Conservation (phyloP, 2,329 filamentous ascomycete genomes). For the Penicillium sp. region DNA sequence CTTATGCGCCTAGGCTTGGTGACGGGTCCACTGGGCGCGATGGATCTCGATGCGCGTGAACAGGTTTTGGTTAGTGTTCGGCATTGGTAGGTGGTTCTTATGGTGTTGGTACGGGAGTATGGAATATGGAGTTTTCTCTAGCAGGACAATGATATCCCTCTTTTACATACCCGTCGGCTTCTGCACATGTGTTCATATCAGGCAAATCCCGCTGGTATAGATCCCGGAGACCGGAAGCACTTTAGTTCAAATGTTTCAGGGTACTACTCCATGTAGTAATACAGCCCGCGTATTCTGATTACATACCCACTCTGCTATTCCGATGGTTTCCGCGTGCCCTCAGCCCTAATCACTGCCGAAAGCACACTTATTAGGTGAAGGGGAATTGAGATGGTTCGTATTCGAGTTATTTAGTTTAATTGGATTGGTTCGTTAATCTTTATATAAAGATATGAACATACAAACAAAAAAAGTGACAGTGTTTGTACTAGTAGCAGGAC, state of each 20-base stretch:
- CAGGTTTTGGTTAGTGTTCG: conserved; percentile 59
- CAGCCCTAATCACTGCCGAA: conserved; percentile 27
- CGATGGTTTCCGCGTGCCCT: conserved; percentile 28
- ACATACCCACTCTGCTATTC: conserved; percentile 23
- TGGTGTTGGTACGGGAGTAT: neutral
- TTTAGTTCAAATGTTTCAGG: neutral
- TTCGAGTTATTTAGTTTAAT: neutral
- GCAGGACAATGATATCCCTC: conserved; percentile 2
- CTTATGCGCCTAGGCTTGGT: conserved; percentile 65
- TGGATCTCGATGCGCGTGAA: conserved; percentile 35
- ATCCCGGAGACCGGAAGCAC: conserved; percentile 3
- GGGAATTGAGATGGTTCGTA: neutral
- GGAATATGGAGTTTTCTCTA: neutral
- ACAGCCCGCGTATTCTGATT: conserved; percentile 22
- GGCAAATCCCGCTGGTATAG: neutral
- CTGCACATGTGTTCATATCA: neutral
- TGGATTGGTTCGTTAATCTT: neutral
- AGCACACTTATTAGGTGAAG: neutral
- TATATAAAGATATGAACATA: neutral
- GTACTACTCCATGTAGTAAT: conserved; percentile 2
- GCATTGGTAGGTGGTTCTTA: conserved; percentile 58
- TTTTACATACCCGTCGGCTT: neutral
- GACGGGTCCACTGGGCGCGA: conserved; percentile 43
- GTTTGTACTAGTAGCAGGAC: neutral
- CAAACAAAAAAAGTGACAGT: neutral